Conservation (phyloP, 257 asterid genomes). For the Forsythia viridissima region DNA sequence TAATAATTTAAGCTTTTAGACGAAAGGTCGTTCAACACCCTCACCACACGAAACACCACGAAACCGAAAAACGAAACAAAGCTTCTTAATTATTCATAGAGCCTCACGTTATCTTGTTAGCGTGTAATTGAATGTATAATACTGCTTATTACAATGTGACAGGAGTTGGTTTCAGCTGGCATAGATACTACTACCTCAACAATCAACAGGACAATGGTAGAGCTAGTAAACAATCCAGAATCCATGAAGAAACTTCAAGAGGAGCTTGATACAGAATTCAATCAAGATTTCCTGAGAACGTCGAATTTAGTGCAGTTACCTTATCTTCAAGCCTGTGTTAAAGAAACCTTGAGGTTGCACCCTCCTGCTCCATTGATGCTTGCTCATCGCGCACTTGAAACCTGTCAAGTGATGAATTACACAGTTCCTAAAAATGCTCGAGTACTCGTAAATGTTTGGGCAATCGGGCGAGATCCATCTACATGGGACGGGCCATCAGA, state of each 20-base stretch:
- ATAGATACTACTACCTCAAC: slow-evolving; percentile 46
- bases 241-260: slow-evolving; percentile 18
- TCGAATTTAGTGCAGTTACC: slow-evolving; percentile 18
- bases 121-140: not conserved
- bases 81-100: not conserved
- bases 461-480: slow-evolving; percentile 39
- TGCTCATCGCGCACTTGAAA: slow-evolving; percentile 32
- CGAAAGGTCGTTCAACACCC: not conserved
- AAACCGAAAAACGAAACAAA: not conserved
- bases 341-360: slow-evolving; percentile 54
- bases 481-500: slow-evolving; percentile 44
- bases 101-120: not conserved
- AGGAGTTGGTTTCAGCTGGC: slow-evolving; percentile 46
- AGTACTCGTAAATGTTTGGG: slow-evolving; percentile 39
- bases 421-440: slow-evolving; percentile 39
- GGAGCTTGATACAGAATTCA: slow-evolving; percentile 21
- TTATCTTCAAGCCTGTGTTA: slow-evolving; percentile 42
- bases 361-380: slow-evolving; percentile 49
- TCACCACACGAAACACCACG: not conserved
- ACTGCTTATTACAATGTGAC: slow-evolving; percentile 3
- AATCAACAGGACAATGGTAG: slow-evolving; percentile 39
- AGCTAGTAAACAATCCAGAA: slow-evolving; percentile 30
- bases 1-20: not conserved
- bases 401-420: slow-evolving; percentile 38
- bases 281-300: slow-evolving; percentile 14